Conservation (phyloP, 192 early-diverging fungal species). For the Gigaspora rosea region DNA sequence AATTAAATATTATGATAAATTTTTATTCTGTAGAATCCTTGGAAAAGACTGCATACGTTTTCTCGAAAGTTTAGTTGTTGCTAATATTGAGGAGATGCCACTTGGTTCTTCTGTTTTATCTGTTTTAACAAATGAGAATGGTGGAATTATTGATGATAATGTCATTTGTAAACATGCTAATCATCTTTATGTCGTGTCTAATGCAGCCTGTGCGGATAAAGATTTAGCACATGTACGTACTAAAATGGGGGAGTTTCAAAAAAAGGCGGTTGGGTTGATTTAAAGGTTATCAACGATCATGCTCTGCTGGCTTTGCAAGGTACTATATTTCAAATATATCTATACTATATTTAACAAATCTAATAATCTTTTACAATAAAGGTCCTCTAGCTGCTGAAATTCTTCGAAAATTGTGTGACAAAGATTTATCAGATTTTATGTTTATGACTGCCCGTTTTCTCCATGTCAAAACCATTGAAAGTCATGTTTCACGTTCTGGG, state of each 20-base stretch:
- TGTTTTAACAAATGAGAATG: constrained; percentile 92
- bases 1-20: background rate
- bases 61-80: constrained; percentile 87
- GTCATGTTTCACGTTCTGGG: constrained; percentile 92
- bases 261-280: constrained; percentile 87
- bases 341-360: background rate
- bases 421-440: constrained; percentile 71
- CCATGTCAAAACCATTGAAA: constrained; percentile 73
- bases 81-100: constrained; percentile 78
- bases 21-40: constrained; percentile 56
- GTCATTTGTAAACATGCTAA: constrained; percentile 87
- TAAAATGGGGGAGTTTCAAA: constrained; percentile 80
- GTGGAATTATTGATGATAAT: constrained; percentile 98
- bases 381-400: constrained; percentile 78
- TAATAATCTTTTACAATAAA: background rate
- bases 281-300: constrained; percentile 83
- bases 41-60: constrained; percentile 88
- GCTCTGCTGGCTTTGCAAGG: constrained; percentile 92
- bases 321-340: background rate
- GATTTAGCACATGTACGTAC: constrained; percentile 86
- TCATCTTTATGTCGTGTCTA: constrained; percentile 89
- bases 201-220: constrained; percentile 97
- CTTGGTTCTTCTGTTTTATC: constrained; percentile 83
- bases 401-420: constrained; percentile 59
- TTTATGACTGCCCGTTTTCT: constrained; percentile 87